A percentile compares a stretch with the other conserved stretches of the same genome.
phyloP scores from a whole-genome alignment of 345 rosid genomes.

The Populus euphratica region DNA sequence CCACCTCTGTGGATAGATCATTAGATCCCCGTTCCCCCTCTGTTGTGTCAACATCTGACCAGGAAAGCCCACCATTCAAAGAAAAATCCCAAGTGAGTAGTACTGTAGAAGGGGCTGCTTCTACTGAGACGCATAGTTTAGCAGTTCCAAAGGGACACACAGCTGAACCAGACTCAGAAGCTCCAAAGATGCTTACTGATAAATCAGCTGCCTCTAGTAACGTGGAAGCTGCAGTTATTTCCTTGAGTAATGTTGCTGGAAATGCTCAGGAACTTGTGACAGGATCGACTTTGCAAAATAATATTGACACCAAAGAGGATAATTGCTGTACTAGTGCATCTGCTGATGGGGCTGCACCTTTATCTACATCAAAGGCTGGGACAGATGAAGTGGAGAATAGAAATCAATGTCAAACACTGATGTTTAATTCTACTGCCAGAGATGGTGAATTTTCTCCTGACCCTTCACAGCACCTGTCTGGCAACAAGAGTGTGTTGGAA shows the following conservation, averaged over 20 bases:
- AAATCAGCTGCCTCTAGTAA: constrained; percentile 36
- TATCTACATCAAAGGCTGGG: constrained; percentile 29
- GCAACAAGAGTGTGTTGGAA: constrained; percentile 27
- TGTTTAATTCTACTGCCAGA: constrained; percentile 20
- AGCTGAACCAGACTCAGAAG: constrained; percentile 40
- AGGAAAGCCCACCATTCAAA: constrained; percentile 36
- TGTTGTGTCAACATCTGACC: constrained; percentile 36
- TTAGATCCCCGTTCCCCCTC: constrained; percentile 26
- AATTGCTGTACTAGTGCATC: constrained; percentile 9
- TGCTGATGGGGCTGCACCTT: constrained; percentile 29
- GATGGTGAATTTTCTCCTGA: constrained; percentile 41
- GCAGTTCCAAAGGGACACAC: constrained; percentile 30
- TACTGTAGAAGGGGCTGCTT: constrained; percentile 23
- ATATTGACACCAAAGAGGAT: constrained; percentile 37
- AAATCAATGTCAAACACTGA: constrained; percentile 21
- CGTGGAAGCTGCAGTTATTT: constrained; percentile 36
- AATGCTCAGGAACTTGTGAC: constrained; percentile 25
- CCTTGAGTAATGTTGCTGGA: constrained; percentile 35
- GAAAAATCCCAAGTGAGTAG: constrained; percentile 26
- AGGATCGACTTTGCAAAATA: constrained; percentile 29
- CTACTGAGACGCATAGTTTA: constrained; percentile 31
- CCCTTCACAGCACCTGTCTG: constrained; percentile 33
- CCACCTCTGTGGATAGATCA: constrained; percentile 32
- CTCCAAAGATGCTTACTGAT: constrained; percentile 19
- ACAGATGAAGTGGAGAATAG: constrained; percentile 25